A percentile compares a stretch with the other conserved stretches of the same genome.
Evolutionary conservation across 306 rosid genomes (phyloP).

Genomic region (Fragaria iinumae): DNA sequence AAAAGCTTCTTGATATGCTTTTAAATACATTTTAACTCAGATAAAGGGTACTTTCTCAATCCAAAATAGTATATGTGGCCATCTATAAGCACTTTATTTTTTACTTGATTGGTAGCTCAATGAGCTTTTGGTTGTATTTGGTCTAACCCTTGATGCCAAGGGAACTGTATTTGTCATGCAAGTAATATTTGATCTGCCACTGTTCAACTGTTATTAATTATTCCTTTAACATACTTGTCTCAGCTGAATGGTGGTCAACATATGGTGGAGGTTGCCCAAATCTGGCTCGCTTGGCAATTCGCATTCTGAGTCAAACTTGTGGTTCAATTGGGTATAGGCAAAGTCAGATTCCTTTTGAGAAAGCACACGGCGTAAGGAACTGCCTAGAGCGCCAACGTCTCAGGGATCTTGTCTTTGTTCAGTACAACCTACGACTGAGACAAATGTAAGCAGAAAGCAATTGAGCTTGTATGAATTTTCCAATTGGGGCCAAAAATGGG

Average conservation of each 20-base stretch:
- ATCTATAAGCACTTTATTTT: slow-evolving; percentile 6
- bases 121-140: slow-evolving; percentile 4
- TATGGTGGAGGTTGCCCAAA: slow-evolving; percentile 90
- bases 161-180: not conserved
- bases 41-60: too few relatives aligned
- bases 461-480: slow-evolving; percentile 14
- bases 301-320: slow-evolving; percentile 88
- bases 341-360: slow-evolving; percentile 55
- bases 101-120: not conserved
- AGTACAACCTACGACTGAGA: slow-evolving; percentile 38
- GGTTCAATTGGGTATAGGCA: slow-evolving; percentile 46
- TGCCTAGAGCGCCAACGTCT: slow-evolving; percentile 74
- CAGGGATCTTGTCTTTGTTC: slow-evolving; percentile 76
- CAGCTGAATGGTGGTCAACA: slow-evolving; percentile 98
- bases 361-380: slow-evolving; percentile 54
- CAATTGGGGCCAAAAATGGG: slow-evolving; percentile 21
- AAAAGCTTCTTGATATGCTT: not conserved
- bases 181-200: slow-evolving; percentile 10
- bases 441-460: slow-evolving; percentile 35
- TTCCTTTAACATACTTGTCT: slow-evolving; percentile 29
- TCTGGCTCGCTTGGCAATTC: slow-evolving; percentile 75
- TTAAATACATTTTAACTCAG: too few relatives aligned
- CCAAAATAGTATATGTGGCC: not conserved
- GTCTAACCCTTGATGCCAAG: not conserved
- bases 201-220: slow-evolving; percentile 8